Evolutionary conservation across 2,329 filamentous ascomycete species (phyloP).

Genomic region (Fusarium pininemorale): DNA sequence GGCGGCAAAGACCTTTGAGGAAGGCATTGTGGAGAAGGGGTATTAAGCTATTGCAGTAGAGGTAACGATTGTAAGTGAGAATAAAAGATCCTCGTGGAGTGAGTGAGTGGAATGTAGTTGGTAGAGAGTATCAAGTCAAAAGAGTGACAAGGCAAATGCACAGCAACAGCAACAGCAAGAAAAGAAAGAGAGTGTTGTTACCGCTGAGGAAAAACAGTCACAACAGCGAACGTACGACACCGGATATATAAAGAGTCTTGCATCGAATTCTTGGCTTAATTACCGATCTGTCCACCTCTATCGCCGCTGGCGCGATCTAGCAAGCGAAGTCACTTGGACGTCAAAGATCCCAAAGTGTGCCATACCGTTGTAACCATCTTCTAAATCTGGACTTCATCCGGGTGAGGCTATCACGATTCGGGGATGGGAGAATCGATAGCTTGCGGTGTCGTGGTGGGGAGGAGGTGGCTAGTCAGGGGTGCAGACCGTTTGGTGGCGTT

Average conservation of each 20-base stretch:
- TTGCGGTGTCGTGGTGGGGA: slow-evolving; percentile 8
- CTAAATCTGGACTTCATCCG: slow-evolving; percentile 10
- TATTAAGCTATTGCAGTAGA: slow-evolving; percentile 9
- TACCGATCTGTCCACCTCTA: slow-evolving; percentile 5
- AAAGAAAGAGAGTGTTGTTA: slow-evolving; percentile 29
- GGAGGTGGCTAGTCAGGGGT: slow-evolving; percentile 4
- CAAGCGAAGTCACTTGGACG: not conserved
- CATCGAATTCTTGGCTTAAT: not conserved
- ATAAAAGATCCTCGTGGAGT: not conserved
- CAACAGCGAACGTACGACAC: not conserved
- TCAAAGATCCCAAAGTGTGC: not conserved
- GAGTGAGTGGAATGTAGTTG: slow-evolving; percentile 22
- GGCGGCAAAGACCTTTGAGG: slow-evolving; percentile 32
- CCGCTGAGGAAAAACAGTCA: not conserved
- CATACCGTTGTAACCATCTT: not conserved
- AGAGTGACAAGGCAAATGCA: slow-evolving; percentile 20
- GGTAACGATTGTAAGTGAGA: slow-evolving; percentile 21
- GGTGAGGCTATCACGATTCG: slow-evolving; percentile 24
- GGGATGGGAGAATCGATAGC: slow-evolving; percentile 31
- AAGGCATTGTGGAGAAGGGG: slow-evolving; percentile 14
- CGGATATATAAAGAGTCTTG: slow-evolving; percentile 14
- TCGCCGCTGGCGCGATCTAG: slow-evolving; percentile 1
- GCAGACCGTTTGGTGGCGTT: not conserved
- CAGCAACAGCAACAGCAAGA: slow-evolving; percentile 27
- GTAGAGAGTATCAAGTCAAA: slow-evolving; percentile 15